Base-by-base conservation (phyloP, 352 stramenopile species). In the Globisporangium alternatum region DNA sequence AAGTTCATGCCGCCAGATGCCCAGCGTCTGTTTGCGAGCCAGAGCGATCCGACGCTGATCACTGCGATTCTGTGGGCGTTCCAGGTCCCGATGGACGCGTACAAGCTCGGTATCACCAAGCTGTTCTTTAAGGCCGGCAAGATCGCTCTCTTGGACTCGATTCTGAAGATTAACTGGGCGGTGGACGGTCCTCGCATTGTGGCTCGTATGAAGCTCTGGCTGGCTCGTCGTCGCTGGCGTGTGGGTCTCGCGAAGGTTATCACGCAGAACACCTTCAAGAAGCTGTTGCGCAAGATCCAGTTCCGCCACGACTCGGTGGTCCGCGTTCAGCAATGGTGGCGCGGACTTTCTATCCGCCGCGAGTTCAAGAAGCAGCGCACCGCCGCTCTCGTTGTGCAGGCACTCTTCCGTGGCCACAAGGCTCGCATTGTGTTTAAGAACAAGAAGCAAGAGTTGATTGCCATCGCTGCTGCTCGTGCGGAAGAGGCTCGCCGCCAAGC, bases 361-460 rank as follows among this genome's bases (percentile, higher is more conserved):
- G 70, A 88, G 43, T 94, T 93, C 55, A 89, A 92, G 72, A 93
- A 93, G 77, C 82, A 87, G 67, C 86, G 87, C 60, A 80, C 69
- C 19, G 80, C 87, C 45, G 86, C 73, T 2, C 66, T 95, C 17
- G 68, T 93, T 22, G 75, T 95, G 44, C 87, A 95, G 61, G 82
- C 83, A 31, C 54, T 93, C 31, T 95, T 93, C 79, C 87, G 85
- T 64, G 87, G 87, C 48, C 80, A 89, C 74, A 80, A 73, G 30
- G 87, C 85, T 48, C 85, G 87, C 52, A 74, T 74, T 12, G 30
- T 80, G 21, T 94, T 90, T 72, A 95, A 95, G 72, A 79, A 71
- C 8, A 93, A 93, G 75, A 95, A 95, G 69, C 79, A 90, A 45
- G 85, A 93, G 69, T 78, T 95, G 81, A 78, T 95, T 64, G 85